Evolutionary conservation across 129 eudicot genomes (phyloP), one percentile per base, ranked within the genome.

Genomic region (Escallonia herrerae): DNA sequence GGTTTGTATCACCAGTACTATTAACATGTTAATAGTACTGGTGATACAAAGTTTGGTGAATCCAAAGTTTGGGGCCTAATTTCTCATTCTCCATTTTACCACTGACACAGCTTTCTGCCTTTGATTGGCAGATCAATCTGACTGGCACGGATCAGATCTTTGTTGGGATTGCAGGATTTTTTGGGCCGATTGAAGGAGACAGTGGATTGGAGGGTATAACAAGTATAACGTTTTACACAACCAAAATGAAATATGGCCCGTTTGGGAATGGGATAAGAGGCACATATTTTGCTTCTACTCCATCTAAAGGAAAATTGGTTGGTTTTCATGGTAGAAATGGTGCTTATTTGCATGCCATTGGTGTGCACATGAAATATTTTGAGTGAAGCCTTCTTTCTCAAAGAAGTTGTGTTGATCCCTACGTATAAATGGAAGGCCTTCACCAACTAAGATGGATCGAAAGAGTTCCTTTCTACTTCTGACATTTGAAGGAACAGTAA

Each of bases 321-420:
- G 76, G 76, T 9, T 72, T 77, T 43, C 81, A 70, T 51, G 76
- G 81, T 0, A 66, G 74, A 51, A 62, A 45, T 62, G 43, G 56
- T 22, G 4, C 9, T 40, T 46, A 49, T 13, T 47, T 77, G 64
- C 50, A 44, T 39, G 81, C 81, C 13, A 71, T 71, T 4, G 73
- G 81, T 15, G 77, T 77, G 4, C 81, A 71, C 52, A 71, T 77
- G 77, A 69, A 71, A 62, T 65, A 59, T 39, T 53, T 70, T 3
- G 33, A 22, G 33, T 22, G 33, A 22, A 22, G 33, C 33, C 33
- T 22, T 22, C 33, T 22, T 22, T 22, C 33, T 22, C 33, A 22
- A 22, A 22, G 33, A 0, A 22, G 33, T 22, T 22, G 33, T 22
- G 33, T 22, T 22, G 33, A 22, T 22, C 33, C 33, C 33, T 22